phyloP scores from a whole-genome alignment of 208 protist genomes.

The Crithidia thermophila region DNA sequence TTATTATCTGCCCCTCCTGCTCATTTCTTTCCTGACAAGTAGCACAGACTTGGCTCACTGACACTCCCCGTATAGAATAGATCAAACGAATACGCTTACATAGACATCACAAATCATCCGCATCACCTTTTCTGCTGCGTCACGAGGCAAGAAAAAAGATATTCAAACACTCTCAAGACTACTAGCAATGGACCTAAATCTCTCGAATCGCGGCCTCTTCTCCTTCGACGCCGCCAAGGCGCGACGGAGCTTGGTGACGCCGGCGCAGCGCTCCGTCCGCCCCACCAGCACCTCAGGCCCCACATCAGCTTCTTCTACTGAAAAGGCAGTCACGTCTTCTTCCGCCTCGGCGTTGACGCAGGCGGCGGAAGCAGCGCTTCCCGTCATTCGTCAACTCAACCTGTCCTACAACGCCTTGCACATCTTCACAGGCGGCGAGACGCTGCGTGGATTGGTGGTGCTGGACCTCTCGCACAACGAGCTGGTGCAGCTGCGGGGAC shows the following conservation, averaged over 20 bases:
- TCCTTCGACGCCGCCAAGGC: conserved; percentile 66
- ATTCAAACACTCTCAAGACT: no score
- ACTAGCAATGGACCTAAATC: conserved; percentile 83
- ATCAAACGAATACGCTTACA: no score
- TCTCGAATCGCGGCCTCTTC: conserved; percentile 69
- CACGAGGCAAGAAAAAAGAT: background rate
- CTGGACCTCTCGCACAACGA: conserved; percentile 79
- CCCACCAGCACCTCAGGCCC: background rate
- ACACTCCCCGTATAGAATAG: no score
- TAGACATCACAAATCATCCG: no score
- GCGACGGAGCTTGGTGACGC: background rate
- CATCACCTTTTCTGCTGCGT: background rate
- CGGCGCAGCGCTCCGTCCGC: background rate
- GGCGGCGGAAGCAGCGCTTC: conserved; percentile 11
- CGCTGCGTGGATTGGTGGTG: conserved; percentile 42
- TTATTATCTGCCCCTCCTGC: no score
- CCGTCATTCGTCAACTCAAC: conserved; percentile 51
- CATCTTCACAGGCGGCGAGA: conserved; percentile 61
- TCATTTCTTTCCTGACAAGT: no score
- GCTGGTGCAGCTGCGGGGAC: conserved; percentile 38
- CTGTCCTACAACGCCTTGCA: conserved; percentile 77
- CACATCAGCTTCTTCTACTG: background rate
- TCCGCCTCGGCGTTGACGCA: background rate
- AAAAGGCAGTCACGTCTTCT: conserved; percentile 6
- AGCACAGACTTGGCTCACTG: no score